phyloP scores from a whole-genome alignment of 805 yeast genomes.

The Pichia cabralensis region DNA sequence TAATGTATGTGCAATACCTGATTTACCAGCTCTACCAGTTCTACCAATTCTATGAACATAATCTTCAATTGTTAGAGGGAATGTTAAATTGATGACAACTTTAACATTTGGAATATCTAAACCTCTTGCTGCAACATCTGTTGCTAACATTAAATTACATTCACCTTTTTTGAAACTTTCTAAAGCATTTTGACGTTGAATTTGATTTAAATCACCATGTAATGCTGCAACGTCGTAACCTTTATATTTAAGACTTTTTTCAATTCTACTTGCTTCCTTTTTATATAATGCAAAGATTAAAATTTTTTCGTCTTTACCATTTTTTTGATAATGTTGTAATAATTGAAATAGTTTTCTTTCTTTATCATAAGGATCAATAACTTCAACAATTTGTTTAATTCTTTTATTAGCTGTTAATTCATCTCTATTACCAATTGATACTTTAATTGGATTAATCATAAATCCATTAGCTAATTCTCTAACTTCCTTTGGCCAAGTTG shows the following conservation, averaged over 20 bases:
- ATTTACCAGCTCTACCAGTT: conserved; percentile 99
- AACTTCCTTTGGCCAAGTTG: conserved; percentile 99
- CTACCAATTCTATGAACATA: conserved; percentile 99
- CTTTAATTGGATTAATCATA: conserved; percentile 79
- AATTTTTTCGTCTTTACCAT: conserved; percentile 63
- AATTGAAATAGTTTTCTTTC: conserved; percentile 67
- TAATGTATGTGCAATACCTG: conserved; percentile 90
- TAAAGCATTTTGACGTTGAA: conserved; percentile 82
- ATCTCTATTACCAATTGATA: conserved; percentile 89
- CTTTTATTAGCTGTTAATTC: conserved; percentile 92
- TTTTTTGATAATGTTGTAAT: conserved; percentile 60
- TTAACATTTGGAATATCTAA: conserved; percentile 96
- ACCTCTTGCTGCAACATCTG: conserved; percentile 98
- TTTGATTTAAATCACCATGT: conserved; percentile 92
- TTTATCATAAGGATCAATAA: conserved; percentile 71
- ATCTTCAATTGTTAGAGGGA: conserved; percentile 96
- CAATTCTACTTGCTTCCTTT: conserved; percentile 92
- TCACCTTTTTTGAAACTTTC: conserved; percentile 76
- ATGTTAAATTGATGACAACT: conserved; percentile 91
- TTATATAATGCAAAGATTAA: conserved; percentile 90
- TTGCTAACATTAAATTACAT: conserved; percentile 73
- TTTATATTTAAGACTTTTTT: conserved; percentile 57
- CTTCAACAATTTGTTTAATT: conserved; percentile 90
- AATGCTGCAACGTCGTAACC: conserved; percentile 84
- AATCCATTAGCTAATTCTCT: conserved; percentile 81